Conservation (phyloP, 2,329 filamentous ascomycete species). For the Paraphoma sp. region DNA sequence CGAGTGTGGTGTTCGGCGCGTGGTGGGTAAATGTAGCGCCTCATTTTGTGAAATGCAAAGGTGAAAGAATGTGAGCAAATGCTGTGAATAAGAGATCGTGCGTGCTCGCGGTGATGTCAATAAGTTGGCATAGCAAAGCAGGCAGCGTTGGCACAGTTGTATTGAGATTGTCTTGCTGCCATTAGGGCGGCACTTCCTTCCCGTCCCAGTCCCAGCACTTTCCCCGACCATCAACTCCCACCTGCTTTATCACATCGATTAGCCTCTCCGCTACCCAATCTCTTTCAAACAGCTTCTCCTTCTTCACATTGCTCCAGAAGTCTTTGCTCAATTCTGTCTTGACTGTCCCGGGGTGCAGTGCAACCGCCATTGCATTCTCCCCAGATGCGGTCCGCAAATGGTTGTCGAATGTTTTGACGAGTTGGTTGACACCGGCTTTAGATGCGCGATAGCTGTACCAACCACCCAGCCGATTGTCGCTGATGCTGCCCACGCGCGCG, state of each 20-base stretch:
- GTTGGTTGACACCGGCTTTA: conserved; percentile 75
- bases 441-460: conserved; percentile 84
- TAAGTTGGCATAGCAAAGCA: too few relatives aligned
- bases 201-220: conserved; percentile 51
- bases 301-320: conserved; percentile 71
- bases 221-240: conserved; percentile 60
- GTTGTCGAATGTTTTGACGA: conserved; percentile 75
- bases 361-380: conserved; percentile 70
- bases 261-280: conserved; percentile 72
- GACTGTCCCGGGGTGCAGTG: conserved; percentile 82
- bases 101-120: too few relatives aligned
- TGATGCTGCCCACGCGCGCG: conserved; percentile 76
- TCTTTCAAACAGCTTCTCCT: conserved; percentile 69
- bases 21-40: too few relatives aligned
- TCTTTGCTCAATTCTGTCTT: conserved; percentile 74
- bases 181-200: conserved; percentile 47
- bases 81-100: too few relatives aligned
- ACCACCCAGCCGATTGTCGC: conserved; percentile 75
- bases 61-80: too few relatives aligned
- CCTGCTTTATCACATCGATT: conserved; percentile 68
- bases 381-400: conserved; percentile 65
- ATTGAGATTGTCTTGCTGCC: neutral
- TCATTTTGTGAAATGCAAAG: too few relatives aligned
- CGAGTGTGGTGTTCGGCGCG: too few relatives aligned
- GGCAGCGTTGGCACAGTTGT: too few relatives aligned